Conservation (phyloP, 768 basidiomycete genomes). For the Collybia mongolica region DNA sequence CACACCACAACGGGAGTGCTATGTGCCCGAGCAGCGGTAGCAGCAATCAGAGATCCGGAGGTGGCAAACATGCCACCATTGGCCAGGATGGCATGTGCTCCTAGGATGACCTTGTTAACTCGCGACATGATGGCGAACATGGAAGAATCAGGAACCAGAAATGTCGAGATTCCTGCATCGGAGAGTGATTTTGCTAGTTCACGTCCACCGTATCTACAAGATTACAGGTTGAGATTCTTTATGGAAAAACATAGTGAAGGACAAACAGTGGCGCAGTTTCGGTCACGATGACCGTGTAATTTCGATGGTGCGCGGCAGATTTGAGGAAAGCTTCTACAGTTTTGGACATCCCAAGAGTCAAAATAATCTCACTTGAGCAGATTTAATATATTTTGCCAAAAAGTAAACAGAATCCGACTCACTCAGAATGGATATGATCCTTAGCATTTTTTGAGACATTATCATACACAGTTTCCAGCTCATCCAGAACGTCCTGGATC, state of each 20-base stretch:
- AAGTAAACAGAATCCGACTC: constrained; percentile 25
- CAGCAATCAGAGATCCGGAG: constrained; percentile 81
- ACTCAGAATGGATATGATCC: constrained; percentile 99
- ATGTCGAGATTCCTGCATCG: constrained; percentile 83
- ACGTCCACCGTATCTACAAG: constrained; percentile 74
- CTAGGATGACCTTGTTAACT: constrained; percentile 94
- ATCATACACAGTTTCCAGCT: constrained; percentile 94
- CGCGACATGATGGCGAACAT: constrained; percentile 96
- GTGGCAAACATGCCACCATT: constrained; percentile 95
- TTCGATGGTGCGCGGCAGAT: constrained; percentile 83
- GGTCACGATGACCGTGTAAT: constrained; percentile 94
- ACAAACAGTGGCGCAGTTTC: constrained; percentile 93
- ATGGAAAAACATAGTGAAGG: constrained; percentile 8
- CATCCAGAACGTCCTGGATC: constrained; percentile 94
- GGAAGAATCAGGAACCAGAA: constrained; percentile 95
- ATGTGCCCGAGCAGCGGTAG: constrained; percentile 85
- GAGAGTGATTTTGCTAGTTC: constrained; percentile 84
- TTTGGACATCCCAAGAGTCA: constrained; percentile 91
- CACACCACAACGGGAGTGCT: constrained; percentile 92
- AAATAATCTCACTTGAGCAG: constrained; percentile 81
- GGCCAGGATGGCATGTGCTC: constrained; percentile 93
- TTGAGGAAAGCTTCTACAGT: constrained; percentile 95
- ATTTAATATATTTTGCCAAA: constrained; percentile 1
- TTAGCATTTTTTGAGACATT: constrained; percentile 91
- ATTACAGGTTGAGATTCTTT: constrained; percentile 4